Conservation (phyloP, 352 stramenopile genomes). For the Pythium dissimile region DNA sequence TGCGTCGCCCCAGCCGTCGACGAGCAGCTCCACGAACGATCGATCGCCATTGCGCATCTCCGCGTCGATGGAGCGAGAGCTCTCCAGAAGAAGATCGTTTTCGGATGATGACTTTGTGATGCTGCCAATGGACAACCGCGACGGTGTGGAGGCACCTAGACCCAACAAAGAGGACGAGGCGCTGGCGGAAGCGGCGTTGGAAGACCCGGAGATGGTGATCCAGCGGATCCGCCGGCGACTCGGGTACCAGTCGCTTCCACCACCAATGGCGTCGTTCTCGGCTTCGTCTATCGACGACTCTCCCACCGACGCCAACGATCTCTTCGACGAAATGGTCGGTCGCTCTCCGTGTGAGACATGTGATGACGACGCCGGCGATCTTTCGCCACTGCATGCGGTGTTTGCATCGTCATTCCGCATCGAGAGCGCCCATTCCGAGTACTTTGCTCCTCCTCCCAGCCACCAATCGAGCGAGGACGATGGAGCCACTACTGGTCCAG, state of each 20-base stretch:
- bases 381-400: too few species aligned
- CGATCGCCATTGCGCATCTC: background rate
- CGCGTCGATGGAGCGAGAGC: background rate
- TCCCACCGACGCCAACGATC: background rate
- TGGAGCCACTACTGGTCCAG: too few species aligned
- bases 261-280: background rate
- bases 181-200: constrained; percentile 14
- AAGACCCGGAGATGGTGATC: constrained; percentile 57
- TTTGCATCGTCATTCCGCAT: too few species aligned
- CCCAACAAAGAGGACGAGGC: constrained; percentile 13
- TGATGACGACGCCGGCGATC: too few species aligned
- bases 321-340: too few species aligned
- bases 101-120: constrained; percentile 12
- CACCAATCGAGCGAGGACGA: too few species aligned
- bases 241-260: constrained; percentile 13
- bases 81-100: background rate
- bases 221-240: constrained; percentile 56
- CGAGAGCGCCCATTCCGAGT: too few species aligned
- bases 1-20: background rate
- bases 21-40: background rate
- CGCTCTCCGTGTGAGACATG: too few species aligned
- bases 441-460: too few species aligned
- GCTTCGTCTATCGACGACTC: background rate
- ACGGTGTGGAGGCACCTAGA: too few species aligned
- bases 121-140: background rate